A percentile compares a stretch with the other conserved stretches of the same genome.
phyloP scores from a whole-genome alignment of 805 yeast species.

The Kluyveromyces aestuarii region DNA sequence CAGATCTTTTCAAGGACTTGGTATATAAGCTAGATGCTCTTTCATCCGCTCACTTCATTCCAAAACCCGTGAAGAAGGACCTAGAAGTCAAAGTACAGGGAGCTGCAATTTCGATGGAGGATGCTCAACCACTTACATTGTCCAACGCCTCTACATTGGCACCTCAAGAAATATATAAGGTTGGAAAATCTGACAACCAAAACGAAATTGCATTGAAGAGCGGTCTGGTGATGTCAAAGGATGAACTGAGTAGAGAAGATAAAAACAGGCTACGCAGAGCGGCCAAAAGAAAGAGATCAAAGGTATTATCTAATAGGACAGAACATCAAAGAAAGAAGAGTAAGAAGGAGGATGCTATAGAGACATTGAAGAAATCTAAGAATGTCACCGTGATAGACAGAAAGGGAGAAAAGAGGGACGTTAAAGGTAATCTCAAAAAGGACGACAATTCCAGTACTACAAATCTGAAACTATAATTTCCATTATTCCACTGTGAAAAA shows the following conservation, averaged over 20 bases:
- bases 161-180: constrained; percentile 84
- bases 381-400: constrained; percentile 72
- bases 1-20: constrained; percentile 50
- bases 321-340: constrained; percentile 35
- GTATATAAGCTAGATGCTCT: constrained; percentile 74
- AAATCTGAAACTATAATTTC: constrained; percentile 20
- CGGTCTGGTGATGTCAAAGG: constrained; percentile 73
- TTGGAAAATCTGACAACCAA: constrained; percentile 35
- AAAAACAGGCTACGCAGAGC: constrained; percentile 82
- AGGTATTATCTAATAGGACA: constrained; percentile 31
- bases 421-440: constrained; percentile 56
- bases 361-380: constrained; percentile 61
- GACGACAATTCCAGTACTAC: constrained; percentile 19
- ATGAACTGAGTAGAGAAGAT: constrained; percentile 76
- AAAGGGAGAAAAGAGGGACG: constrained; percentile 66
- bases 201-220: constrained; percentile 64
- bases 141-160: constrained; percentile 71
- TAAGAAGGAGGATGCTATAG: constrained; percentile 54
- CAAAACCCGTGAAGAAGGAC: constrained; percentile 75
- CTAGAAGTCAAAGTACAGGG: constrained; percentile 76
- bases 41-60: constrained; percentile 90
- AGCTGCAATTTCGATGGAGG: constrained; percentile 85
- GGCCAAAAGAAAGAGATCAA: constrained; percentile 69
- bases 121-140: constrained; percentile 85
- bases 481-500: not conserved